A percentile compares a stretch with the other conserved stretches of the same genome.
phyloP scores from a whole-genome alignment of 1,284 basidiomycete genomes.

The Erythrobasidium hasegawianum region DNA sequence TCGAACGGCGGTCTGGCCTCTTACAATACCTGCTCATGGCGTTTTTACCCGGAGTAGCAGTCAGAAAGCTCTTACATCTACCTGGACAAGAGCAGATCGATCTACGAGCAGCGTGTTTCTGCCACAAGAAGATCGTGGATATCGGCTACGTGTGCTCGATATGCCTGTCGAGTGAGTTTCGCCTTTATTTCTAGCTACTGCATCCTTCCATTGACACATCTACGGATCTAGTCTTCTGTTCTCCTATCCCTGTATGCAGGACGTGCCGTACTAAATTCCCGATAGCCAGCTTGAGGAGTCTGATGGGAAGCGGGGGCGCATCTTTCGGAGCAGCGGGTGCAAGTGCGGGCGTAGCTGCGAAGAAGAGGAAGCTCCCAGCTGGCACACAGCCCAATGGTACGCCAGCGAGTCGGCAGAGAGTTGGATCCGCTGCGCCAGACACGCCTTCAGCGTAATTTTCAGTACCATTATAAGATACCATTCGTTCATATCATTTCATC shows the following conservation, averaged over 20 bases:
- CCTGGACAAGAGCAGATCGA: constrained; percentile 94
- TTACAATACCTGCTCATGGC: constrained; percentile 87
- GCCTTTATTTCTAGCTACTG: too few species aligned
- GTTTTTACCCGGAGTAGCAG: constrained; percentile 76
- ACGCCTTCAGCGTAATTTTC: not conserved
- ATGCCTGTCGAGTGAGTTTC: constrained; percentile 82
- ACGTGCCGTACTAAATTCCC: constrained; percentile 95
- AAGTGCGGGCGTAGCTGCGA: constrained; percentile 8
- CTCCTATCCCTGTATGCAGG: constrained; percentile 84
- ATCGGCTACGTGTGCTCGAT: constrained; percentile 97
- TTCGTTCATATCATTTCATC: not conserved
- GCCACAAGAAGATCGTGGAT: constrained; percentile 93
- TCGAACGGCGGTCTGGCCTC: constrained; percentile 72
- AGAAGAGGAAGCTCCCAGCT: constrained; percentile 39
- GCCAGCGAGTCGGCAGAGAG: not conserved
- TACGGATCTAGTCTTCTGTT: constrained; percentile 94
- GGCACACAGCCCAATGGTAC: not conserved
- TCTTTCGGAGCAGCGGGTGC: constrained; percentile 6
- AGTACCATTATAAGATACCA: not conserved
- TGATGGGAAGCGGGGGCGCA: constrained; percentile 49
- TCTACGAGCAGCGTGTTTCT: constrained; percentile 97
- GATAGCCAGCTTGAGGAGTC: constrained; percentile 74
- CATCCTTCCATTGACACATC: too few species aligned
- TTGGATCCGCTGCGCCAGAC: not conserved
- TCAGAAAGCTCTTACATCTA: constrained; percentile 72